Percentiles rank a stretch among this genome's conserved stretches.
These are phyloP conservation scores for Pulveroboletus frians DNA, from an alignment of 768 basidiomycete species.

Conservation along the genomic window DNA sequence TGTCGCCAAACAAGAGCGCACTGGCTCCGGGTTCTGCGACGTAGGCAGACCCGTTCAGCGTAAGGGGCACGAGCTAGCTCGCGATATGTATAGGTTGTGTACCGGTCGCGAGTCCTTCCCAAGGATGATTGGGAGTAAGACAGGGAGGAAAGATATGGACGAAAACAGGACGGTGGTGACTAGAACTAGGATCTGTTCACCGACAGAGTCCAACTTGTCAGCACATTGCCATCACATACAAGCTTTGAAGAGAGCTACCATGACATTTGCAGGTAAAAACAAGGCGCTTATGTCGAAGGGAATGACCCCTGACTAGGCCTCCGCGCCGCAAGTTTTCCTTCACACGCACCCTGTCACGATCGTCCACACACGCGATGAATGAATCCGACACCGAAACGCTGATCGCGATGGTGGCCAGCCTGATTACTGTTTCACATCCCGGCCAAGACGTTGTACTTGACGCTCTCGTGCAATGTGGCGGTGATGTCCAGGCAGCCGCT, in stretches of 20 bases:
- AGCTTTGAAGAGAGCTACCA: slow-evolving; percentile 2
- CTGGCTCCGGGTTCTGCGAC: slow-evolving; percentile 76
- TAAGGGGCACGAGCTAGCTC: slow-evolving; percentile 46
- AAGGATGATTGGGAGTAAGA: slow-evolving; percentile 6
- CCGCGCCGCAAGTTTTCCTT: background rate
- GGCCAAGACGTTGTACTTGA: slow-evolving; percentile 48
- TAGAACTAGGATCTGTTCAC: slow-evolving; percentile 12
- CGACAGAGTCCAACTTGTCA: background rate
- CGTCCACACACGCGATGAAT: slow-evolving; percentile 15
- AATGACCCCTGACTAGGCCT: background rate
- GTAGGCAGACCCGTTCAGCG: slow-evolving; percentile 58
- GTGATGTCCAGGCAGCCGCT: slow-evolving; percentile 52
- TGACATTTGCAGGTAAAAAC: background rate
- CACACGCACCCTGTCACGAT: background rate
- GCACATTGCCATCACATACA: slow-evolving; percentile 8
- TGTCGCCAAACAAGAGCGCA: slow-evolving; percentile 67
- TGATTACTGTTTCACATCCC: slow-evolving; percentile 36
- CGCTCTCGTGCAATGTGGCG: slow-evolving; percentile 50
- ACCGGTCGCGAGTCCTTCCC: slow-evolving; percentile 28
- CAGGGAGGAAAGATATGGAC: background rate
- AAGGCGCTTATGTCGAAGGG: background rate
- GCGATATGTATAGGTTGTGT: slow-evolving; percentile 41
- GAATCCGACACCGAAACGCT: slow-evolving; percentile 59
- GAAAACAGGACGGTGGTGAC: slow-evolving; percentile 5
- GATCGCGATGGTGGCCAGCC: slow-evolving; percentile 61